A percentile compares a stretch with the other conserved stretches of the same genome.
Conservation (phyloP, 2,329 filamentous ascomycete species). For the Escovopsis weberi region DNA sequence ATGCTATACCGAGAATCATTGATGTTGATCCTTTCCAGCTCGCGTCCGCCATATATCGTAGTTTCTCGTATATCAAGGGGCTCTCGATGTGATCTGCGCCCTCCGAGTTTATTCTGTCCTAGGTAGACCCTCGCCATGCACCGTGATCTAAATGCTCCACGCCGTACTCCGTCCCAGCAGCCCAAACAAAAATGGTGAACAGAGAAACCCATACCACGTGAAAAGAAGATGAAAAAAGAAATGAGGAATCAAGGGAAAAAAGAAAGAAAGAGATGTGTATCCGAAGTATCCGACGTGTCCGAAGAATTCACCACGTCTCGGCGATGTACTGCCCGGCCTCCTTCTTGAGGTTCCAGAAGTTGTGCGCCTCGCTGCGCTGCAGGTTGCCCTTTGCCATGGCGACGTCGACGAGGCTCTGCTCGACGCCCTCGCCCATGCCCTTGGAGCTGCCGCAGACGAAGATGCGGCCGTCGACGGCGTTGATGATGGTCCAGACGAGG, state of each 20-base stretch:
- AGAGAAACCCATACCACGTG: too few relatives aligned
- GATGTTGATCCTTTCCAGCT: too few relatives aligned
- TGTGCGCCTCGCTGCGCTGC: conserved; percentile 62
- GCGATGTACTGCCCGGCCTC: conserved; percentile 91
- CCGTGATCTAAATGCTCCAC: too few relatives aligned
- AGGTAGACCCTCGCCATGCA: too few relatives aligned
- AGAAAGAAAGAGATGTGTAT: neutral
- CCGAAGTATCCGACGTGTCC: neutral
- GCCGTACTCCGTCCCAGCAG: too few relatives aligned
- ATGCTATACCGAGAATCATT: too few relatives aligned
- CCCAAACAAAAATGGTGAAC: too few relatives aligned
- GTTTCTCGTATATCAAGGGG: too few relatives aligned
- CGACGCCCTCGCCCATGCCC: conserved; percentile 96
- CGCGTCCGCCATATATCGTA: too few relatives aligned
- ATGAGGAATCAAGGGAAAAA: neutral
- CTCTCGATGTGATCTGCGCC: too few relatives aligned
- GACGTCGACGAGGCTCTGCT: conserved; percentile 74
- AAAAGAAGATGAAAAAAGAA: too few relatives aligned
- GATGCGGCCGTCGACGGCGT: conserved; percentile 84
- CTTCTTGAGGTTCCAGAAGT: conserved; percentile 88
- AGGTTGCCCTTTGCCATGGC: conserved; percentile 88
- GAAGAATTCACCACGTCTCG: conserved; percentile 45
- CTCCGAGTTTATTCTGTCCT: too few relatives aligned
- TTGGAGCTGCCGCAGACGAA: conserved; percentile 93
- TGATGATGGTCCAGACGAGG: conserved; percentile 97